These are phyloP conservation scores for Penicillium sp. DNA, from an alignment of 2,329 filamentous ascomycete species.

Conservation along the genomic window DNA sequence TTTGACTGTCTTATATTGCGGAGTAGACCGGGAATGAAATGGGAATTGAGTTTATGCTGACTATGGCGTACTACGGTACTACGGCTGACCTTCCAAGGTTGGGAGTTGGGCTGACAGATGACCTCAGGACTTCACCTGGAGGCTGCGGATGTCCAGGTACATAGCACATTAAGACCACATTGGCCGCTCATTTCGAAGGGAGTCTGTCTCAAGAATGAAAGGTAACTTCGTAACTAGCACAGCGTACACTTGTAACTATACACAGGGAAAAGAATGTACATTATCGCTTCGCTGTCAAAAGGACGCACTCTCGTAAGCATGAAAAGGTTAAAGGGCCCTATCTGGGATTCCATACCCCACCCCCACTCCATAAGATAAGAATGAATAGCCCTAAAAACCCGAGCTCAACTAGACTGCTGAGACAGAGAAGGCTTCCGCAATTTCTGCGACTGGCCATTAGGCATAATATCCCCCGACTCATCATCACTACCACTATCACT, in stretches of 20 bases:
- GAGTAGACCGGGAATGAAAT: no score
- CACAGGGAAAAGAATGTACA: background rate
- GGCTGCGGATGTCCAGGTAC: no score
- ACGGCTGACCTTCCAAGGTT: no score
- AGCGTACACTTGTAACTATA: background rate
- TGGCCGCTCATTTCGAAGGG: background rate
- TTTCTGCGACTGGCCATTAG: background rate
- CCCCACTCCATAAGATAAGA: no score
- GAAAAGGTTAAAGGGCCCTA: no score
- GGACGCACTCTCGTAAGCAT: background rate
- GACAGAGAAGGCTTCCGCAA: background rate
- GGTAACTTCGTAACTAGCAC: background rate
- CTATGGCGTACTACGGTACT: no score
- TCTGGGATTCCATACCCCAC: no score
- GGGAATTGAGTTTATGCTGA: background rate
- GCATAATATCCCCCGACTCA: conserved; percentile 7
- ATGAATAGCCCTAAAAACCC: no score
- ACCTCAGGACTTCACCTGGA: no score
- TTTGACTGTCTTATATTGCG: background rate
- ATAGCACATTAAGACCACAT: no score
- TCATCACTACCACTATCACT: conserved; percentile 2
- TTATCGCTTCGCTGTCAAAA: no score
- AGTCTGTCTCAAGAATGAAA: background rate
- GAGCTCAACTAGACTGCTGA: background rate
- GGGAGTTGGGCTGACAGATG: no score